phyloP scores from a whole-genome alignment of 225 moss, liverwort and hornwort genomes.

The Thuidium tamariscinum region DNA sequence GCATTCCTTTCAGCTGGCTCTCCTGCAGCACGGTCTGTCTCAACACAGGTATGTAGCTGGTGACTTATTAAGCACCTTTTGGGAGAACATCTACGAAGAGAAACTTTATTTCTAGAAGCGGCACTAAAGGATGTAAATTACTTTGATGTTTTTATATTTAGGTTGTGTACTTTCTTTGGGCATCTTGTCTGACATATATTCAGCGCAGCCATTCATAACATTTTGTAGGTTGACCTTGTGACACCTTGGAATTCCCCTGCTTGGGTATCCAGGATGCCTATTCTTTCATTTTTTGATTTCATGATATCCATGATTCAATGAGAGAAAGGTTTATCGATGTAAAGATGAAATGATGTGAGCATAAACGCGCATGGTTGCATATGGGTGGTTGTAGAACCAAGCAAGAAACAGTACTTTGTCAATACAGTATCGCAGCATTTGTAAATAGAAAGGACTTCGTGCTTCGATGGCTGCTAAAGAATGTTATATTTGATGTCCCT shows the following conservation, averaged over 20 bases:
- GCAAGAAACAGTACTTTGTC: background rate
- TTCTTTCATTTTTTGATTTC: background rate
- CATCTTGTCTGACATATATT: background rate
- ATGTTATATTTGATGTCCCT: background rate
- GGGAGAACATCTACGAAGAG: background rate
- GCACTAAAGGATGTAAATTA: background rate
- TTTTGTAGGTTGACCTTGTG: background rate
- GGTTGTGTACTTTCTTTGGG: background rate
- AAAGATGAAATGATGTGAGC: background rate
- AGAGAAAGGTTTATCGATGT: too few relatives aligned
- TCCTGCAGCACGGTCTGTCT: conserved; percentile 32
- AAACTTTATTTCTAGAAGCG: background rate
- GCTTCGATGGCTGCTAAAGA: background rate
- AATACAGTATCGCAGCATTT: background rate
- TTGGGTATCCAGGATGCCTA: background rate
- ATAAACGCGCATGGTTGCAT: background rate
- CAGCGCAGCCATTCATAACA: background rate
- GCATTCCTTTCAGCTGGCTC: conserved; percentile 71
- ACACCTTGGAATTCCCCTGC: background rate
- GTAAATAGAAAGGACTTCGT: background rate
- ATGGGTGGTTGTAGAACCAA: background rate
- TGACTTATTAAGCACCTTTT: background rate
- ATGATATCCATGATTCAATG: background rate
- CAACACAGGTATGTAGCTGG: conserved; percentile 24
- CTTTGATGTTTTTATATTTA: background rate